Evolutionary conservation across 2,329 filamentous ascomycete species (phyloP), one percentile per base, ranked within the genome.

Genomic region (Didymella arachidicola): DNA sequence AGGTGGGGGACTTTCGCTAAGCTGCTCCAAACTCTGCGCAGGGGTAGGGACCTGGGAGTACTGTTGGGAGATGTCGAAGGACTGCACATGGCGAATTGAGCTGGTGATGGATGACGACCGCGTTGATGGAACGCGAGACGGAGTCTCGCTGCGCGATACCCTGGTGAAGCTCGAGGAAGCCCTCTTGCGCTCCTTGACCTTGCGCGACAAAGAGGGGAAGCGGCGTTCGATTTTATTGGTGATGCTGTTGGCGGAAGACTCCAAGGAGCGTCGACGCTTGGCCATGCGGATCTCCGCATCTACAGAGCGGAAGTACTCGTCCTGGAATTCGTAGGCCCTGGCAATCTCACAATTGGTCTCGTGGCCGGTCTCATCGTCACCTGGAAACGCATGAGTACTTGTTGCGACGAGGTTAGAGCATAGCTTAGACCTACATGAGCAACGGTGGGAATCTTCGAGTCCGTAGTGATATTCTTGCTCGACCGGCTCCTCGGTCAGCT

Each of bases 401-500:
- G 71, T 32, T 30, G 70, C 50, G 38, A 52, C 47, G 27, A 38
- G 18, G 16, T 59, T 44, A 51, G 36, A 55, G 44, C 42, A 57
- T 53, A 45, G 44, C 27, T 25, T 29, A 57, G 41, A 87, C 89
- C 79, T 87, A 93, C 91, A 92, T 70, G 92, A 84, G 77, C 90
- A 94, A 48, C 65, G 62, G 52, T 67, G 81, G 27, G 83, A 75
- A 46, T 82, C 73, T 45, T 81, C 77, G 58, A 82, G 81, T 59
- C 83, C 78, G 48, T 82, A 81, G 52, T 84, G 83, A 27, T 88
- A 85, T 22, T 90, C 90, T 53, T 84, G 85, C 74, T 93, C 90
- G 41, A 87, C 79, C 2, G 90, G 88, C 70, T 96, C 93, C 76
- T 97, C 93, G 70, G 93, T 86, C 19, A 97, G 90, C 69, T 95